Evolutionary conservation across 2,329 filamentous ascomycete species (phyloP), one percentile per base, ranked within the genome.

Genomic region (Penicillium corylophilum): DNA sequence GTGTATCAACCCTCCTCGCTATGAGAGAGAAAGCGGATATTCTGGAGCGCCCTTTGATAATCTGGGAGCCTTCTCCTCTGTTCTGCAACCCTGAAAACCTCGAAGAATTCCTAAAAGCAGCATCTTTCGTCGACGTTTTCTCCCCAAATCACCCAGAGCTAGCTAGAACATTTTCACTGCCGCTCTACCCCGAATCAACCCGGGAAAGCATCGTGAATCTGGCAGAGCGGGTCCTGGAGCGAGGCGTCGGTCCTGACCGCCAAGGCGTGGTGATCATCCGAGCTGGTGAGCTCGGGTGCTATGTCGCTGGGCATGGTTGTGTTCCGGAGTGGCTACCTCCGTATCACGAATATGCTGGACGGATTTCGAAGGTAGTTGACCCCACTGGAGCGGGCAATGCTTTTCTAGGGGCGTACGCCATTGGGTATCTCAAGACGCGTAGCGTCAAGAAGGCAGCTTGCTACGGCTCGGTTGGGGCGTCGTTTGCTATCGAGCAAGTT

Each of bases 131-230:
- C 0, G 64, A 71, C 29, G 56, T 73, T 5, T 68, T 73, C 49
- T 71, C 68, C 9, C 71, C 71, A 3, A 73, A 74, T 46, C 71
- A 73, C 40, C 59, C 72, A n/a, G 71, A 73, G 38, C 49, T 73
- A 5, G 54, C 57, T 13, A 49, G 22, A 1, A 43, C 70, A 0
- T 71, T 61, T 33, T 38, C 50, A 46, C 26, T 54, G 1, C 8
- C 44, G 1, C 23, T 38, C 1, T 33, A 33, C 4, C 35, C 24
- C 10, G 9, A 29, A 4, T 15, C 36, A 2, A 20, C 50, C n/a
- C 59, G 40, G 10, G 2, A 6, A 1, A 49, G 33, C 15, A 60
- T 63, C 12, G 59, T 61, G 29, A 38, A 41, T 6, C 7, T 63
- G 8, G 59, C 50, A 6, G 40, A 13, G 2, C 44, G 20, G 2